Conservation (phyloP, 179 eudicot species). For the Amaranthus tricolor region DNA sequence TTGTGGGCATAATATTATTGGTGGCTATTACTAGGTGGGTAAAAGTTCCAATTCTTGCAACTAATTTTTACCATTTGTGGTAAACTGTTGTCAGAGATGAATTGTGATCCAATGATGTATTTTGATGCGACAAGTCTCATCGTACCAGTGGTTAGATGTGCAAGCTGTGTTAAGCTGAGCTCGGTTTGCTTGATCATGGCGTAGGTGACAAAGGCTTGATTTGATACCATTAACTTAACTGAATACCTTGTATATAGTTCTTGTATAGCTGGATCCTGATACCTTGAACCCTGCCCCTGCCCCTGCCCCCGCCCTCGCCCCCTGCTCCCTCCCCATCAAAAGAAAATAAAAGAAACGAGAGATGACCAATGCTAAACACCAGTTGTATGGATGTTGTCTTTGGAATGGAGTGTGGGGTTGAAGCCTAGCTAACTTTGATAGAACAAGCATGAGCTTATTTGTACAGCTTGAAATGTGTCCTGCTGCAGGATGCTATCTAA, state of each 20-base stretch:
- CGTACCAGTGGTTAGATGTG: not conserved
- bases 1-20: not conserved
- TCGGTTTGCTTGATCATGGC: not conserved
- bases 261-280: not conserved
- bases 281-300: not conserved
- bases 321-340: not conserved
- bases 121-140: not conserved
- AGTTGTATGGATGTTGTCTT: not conserved
- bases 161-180: not conserved
- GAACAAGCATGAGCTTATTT: not conserved
- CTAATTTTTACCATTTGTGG: not conserved
- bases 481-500: not conserved
- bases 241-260: not conserved
- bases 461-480: not conserved
- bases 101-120: not conserved
- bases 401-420: not conserved
- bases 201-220: not conserved
- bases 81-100: not conserved
- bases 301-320: too few species aligned
- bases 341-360: not conserved
- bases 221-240: not conserved
- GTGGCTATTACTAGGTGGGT: not conserved
- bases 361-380: not conserved
- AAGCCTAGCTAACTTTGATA: not conserved
- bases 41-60: not conserved